Conservation (phyloP, 345 rosid species). For the Aurinia saxatilis region DNA sequence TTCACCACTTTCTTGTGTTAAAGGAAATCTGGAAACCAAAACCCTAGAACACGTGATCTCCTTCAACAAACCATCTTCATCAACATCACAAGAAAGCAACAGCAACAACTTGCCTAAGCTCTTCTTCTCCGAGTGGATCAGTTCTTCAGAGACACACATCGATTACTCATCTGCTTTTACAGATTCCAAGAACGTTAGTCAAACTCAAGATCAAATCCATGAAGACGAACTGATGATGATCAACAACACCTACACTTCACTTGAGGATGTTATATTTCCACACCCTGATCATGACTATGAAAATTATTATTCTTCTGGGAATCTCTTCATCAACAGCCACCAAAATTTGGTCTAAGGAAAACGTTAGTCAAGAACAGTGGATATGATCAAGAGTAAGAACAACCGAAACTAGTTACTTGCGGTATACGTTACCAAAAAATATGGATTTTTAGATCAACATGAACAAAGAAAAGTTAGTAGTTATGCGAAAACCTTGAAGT, state of each 20-base stretch:
- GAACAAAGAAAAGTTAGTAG: background rate
- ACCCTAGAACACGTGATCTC: slow-evolving; percentile 29
- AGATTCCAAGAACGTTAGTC: slow-evolving; percentile 17
- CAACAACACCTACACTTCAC: slow-evolving; percentile 19
- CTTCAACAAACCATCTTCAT: slow-evolving; percentile 27
- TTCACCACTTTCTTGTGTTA: slow-evolving; percentile 20
- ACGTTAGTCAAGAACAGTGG: background rate
- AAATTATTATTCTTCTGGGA: slow-evolving; percentile 36
- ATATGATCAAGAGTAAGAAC: background rate
- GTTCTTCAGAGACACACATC: slow-evolving; percentile 27
- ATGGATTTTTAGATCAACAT: background rate
- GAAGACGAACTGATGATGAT: slow-evolving; percentile 14
- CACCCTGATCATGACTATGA: slow-evolving; percentile 40
- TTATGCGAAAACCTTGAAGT: background rate
- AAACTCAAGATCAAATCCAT: slow-evolving; percentile 16
- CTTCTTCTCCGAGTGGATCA: slow-evolving; percentile 73
- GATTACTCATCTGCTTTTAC: slow-evolving; percentile 10
- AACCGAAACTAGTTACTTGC: background rate
- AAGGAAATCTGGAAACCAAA: slow-evolving; percentile 25
- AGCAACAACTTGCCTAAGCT: slow-evolving; percentile 42
- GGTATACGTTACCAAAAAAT: background rate
- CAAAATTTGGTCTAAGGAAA: slow-evolving; percentile 35
- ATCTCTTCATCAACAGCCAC: slow-evolving; percentile 36
- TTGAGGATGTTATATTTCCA: slow-evolving; percentile 37
- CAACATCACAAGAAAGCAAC: slow-evolving; percentile 15